Base-by-base conservation (phyloP, 345 rosid species). In the Camelina laxa region DNA sequence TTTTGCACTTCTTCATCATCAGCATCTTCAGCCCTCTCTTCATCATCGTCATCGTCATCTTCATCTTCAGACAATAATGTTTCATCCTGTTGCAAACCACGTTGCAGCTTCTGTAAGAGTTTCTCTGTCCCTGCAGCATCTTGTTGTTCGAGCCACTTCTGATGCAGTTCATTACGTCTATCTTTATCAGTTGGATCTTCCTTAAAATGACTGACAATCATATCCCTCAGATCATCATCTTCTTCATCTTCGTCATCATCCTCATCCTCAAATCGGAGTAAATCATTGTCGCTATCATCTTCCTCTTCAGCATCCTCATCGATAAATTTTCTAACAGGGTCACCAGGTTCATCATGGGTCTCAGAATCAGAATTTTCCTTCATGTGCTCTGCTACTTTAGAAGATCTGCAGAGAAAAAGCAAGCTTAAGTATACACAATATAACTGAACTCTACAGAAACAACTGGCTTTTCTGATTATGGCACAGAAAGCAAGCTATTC, bases 291-390 rank as follows among this genome's bases (percentile, higher is more conserved):
- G 59, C 98, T 92, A 80, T 92, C 94, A 85, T 89, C 97, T 81
- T 90, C 97, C 79, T 92, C 99, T 80, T 87, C 97, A 58, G 98
- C 97, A 78, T 87, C 94, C 58, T 90, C 98, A 53, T 95, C 98
- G 66, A 95, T 80, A 80, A 90, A 95, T 69, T 87, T 86, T 84
- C 85, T 92, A 57, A 86, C 89, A 35, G 90, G 93, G 82, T 90
- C 93, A 27, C 87, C 96, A 75, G 84, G 80, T 62, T 65, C 83
- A 9, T 65, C 83, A 9, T 49, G 81, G 48, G 65, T 68, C 60
- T 58, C 75, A 44, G 83, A 82, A 64, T 82, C 83, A 24, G 61
- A 39, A n/a, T 80, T 87, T 80, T 90, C 96, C 81, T 87, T 87
- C 65, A 79, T 79, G 84, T 81, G 69, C 39, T 89, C 87, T 62